Percentiles rank a stretch among this genome's conserved stretches.
Evolutionary conservation across 805 yeast species (phyloP).

Genomic region (Schizosaccharomyces japonicus): DNA sequence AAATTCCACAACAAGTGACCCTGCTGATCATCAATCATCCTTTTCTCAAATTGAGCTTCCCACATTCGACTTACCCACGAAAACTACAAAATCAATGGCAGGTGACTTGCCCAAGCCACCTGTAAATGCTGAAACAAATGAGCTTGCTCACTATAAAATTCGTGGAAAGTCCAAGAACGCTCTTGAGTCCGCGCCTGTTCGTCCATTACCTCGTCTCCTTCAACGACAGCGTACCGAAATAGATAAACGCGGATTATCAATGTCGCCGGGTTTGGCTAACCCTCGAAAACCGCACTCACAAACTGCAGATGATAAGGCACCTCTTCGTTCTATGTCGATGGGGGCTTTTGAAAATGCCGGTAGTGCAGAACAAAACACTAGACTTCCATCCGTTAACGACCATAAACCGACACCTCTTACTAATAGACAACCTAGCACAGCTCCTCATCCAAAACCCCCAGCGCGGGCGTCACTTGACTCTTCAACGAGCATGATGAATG

Average conservation of each 20-base stretch:
- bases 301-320: too few species aligned
- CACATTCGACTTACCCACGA: not conserved
- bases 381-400: not conserved
- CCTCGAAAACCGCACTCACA: not conserved
- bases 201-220: not conserved
- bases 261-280: not conserved
- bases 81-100: not conserved
- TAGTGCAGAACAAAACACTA: not conserved
- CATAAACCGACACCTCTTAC: not conserved
- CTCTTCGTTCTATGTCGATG: not conserved
- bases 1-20: not conserved
- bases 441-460: not conserved
- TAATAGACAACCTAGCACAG: not conserved
- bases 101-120: not conserved
- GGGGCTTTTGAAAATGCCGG: constrained; percentile 1
- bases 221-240: not conserved
- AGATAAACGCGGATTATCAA: not conserved
- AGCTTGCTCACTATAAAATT: not conserved
- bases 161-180: not conserved
- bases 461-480: not conserved
- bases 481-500: not conserved
- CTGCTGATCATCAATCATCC: not conserved
- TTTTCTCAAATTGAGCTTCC: not conserved
- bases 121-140: not conserved
- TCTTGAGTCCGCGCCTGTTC: not conserved